Evolutionary conservation across 805 yeast genomes (phyloP).

Genomic region (Huiozyma naganishii): DNA sequence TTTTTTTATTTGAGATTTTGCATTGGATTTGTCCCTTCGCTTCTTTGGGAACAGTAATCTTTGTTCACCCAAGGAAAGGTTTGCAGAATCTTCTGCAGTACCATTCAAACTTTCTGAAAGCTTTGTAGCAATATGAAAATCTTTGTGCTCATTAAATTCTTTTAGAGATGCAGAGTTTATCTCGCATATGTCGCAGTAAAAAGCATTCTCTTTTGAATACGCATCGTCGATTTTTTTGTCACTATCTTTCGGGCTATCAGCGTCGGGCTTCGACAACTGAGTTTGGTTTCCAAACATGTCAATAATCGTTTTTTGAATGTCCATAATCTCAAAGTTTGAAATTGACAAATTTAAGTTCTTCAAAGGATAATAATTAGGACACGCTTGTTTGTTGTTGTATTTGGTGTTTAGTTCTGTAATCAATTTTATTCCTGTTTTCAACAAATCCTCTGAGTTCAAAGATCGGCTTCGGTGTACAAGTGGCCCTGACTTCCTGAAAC

Average conservation of each 20-base stretch:
- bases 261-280: background rate
- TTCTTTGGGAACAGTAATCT: conserved; percentile 11
- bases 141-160: conserved; percentile 37
- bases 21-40: background rate
- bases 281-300: conserved; percentile 26
- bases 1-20: background rate
- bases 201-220: background rate
- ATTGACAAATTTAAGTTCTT: conserved; percentile 40
- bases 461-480: conserved; percentile 6
- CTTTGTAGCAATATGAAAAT: conserved; percentile 43
- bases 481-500: conserved; percentile 16
- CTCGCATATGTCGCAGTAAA: conserved; percentile 16
- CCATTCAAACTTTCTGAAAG: conserved; percentile 37
- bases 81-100: conserved; percentile 14
- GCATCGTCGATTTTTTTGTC: background rate
- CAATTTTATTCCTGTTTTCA: conserved; percentile 29
- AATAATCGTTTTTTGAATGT: conserved; percentile 22
- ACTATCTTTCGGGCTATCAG: background rate
- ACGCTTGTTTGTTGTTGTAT: conserved; percentile 8
- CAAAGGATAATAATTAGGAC: conserved; percentile 34
- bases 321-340: conserved; percentile 41
- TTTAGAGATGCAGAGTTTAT: conserved; percentile 8
- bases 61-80: conserved; percentile 22
- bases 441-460: conserved; percentile 18
- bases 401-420: conserved; percentile 31